Evolutionary conservation across 805 yeast species (phyloP), one percentile per base, ranked within the genome.

Genomic region (Suhomyces vadensis): DNA sequence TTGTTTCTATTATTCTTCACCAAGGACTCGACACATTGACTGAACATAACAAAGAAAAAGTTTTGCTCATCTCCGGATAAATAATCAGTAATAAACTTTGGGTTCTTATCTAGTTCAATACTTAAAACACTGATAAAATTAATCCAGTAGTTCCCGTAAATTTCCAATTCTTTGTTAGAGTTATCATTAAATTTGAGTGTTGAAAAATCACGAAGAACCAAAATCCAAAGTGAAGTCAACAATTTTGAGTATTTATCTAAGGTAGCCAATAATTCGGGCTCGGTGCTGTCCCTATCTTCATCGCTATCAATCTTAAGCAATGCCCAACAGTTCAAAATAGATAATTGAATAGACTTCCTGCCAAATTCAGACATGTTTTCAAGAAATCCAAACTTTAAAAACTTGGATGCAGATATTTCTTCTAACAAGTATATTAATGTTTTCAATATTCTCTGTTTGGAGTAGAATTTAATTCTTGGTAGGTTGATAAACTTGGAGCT

Each of bases 1-100:
- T 82, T 77, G 41, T 69, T 59, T 39, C 75, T 77, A 20, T 16
- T 29, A 38, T 67, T 67, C 42, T 57, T 65, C 13, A 85, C 75
- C 48, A 90, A 70, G 0, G 85, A 78, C 53, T 87, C 95, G 38
- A 90, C 74, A 59, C 96, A 88, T 52, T 87, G 86, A 8, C 96
- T 87, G 65, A 85, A 87, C 31, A 91, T 61, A 23, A 90, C 83
- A 57, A 88, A 86, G 63, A 86, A 83, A 52, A 90, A 86, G 48
- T 79, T 80, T 4, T 76, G 71, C 1, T 79, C 67, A 48, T 83
- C 90, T 8, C 75, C 81, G 4, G 73, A 75, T 36, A 87, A 60
- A 26, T 79, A 70, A 1, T 70, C 65, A 5, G 68, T 60, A 14
- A 85, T 69, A 9, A 72, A 58, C 0, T 63, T 53, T 2, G 74